Conservation (phyloP, 768 basidiomycete species). For the Cantharellus anzutake region DNA sequence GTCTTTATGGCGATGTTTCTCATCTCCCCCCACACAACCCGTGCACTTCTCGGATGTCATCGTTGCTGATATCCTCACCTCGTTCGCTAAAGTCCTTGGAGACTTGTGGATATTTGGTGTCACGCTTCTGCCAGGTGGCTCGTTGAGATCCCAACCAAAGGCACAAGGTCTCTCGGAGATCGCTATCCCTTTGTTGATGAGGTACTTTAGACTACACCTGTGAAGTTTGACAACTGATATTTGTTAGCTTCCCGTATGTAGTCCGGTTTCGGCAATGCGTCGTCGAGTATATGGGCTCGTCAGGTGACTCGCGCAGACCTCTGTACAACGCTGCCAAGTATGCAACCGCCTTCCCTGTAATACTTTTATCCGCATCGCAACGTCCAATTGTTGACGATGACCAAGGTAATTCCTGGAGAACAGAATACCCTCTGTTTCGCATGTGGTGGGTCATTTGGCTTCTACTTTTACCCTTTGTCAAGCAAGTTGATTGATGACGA, state of each 20-base stretch:
- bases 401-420: slow-evolving; percentile 38
- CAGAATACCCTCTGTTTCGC: slow-evolving; percentile 61
- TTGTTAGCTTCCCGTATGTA: slow-evolving; percentile 60
- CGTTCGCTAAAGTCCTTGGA: slow-evolving; percentile 90
- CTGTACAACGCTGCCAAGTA: slow-evolving; percentile 91
- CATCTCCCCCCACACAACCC: slow-evolving; percentile 37
- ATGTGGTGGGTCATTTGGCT: slow-evolving; percentile 43
- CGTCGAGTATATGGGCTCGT: slow-evolving; percentile 50
- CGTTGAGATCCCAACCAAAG: slow-evolving; percentile 42
- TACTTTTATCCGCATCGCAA: slow-evolving; percentile 84
- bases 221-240: not conserved
- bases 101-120: slow-evolving; percentile 78
- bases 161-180: slow-evolving; percentile 48
- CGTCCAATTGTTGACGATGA: slow-evolving; percentile 43
- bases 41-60: slow-evolving; percentile 84
- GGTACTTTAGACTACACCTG: slow-evolving; percentile 28
- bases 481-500: not conserved
- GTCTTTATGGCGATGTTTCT: slow-evolving; percentile 52
- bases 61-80: slow-evolving; percentile 89
- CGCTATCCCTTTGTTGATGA: slow-evolving; percentile 72
- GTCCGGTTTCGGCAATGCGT: slow-evolving; percentile 90
- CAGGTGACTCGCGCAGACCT: slow-evolving; percentile 47
- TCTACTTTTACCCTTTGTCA: not conserved
- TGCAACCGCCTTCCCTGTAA: slow-evolving; percentile 90
- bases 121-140: slow-evolving; percentile 76